Base-by-base conservation (phyloP, 2,329 filamentous ascomycete species). In the Didymella lethalis region DNA sequence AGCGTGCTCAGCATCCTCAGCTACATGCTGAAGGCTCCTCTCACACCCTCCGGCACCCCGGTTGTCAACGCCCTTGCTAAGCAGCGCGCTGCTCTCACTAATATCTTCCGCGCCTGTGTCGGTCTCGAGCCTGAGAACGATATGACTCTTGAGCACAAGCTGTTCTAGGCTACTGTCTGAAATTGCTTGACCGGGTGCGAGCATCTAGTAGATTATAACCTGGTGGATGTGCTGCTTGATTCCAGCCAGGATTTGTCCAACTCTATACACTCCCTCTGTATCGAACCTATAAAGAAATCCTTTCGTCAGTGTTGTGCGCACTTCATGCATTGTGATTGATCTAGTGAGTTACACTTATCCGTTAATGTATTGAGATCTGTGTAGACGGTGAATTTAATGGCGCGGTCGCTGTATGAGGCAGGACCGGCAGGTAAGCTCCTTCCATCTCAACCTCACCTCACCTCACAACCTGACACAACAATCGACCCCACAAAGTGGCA, bases 111-210 rank as follows among this genome's bases (percentile, higher is more conserved):
- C 74, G 95, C 95, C 66, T 98, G 94, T 75, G 90, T 99, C 72
- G 95, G 95, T 66, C 86, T 99, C 61, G 92, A 97, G 85, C 95
- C 95, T 16, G 95, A 99, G 86, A 95, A 90, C 57, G 95, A 99
- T 78, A 99, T 99, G 95, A 97, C 93, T 40, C 86, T 98, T 52
- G 95, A 99, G 86, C 94, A 98, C 84, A 99, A 98, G 88, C 86
- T 98, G 65, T 93, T 97, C 77, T 77, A 74, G 57, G 41, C 16
- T 7, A 26, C 28, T 40, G 1, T 4, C 7, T n/a, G 8, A 40
- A 12, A 7, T n/a, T 32, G 7, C 8, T 11, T 16, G 38, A n/a
- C 40, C 32, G 2, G 4, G 25, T 36, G 32, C 4, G 18, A 45
- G 20, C 7, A 7, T 18, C 18, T 12, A n/a, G 46, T 4, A 14